Evolutionary conservation across 2,329 filamentous ascomycete species (phyloP).

Genomic region (Paraphoma chrysanthemicola): DNA sequence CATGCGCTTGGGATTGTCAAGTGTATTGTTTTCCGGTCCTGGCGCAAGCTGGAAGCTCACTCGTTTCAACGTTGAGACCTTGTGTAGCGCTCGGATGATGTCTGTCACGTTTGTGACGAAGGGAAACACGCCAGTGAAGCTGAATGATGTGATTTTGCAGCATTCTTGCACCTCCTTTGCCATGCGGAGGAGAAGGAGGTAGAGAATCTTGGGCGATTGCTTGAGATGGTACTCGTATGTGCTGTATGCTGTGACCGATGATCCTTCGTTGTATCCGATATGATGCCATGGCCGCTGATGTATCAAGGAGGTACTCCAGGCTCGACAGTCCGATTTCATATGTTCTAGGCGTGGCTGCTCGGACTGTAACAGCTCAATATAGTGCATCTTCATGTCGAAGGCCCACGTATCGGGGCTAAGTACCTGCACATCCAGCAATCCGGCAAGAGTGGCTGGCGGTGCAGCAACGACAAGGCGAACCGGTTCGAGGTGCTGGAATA

Average conservation of each 20-base stretch:
- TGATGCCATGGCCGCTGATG: slow-evolving; percentile 69
- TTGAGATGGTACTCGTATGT: slow-evolving; percentile 75
- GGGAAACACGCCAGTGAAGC: slow-evolving; percentile 73
- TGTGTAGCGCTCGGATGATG: slow-evolving; percentile 31
- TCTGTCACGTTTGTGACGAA: slow-evolving; percentile 64
- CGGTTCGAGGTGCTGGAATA: slow-evolving; percentile 40
- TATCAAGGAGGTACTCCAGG: slow-evolving; percentile 54
- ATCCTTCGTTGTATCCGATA: slow-evolving; percentile 76
- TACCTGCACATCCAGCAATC: slow-evolving; percentile 64
- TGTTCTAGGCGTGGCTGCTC: slow-evolving; percentile 14
- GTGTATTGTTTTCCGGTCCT: slow-evolving; percentile 46
- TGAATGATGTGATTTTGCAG: slow-evolving; percentile 54
- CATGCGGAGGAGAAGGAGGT: slow-evolving; percentile 51
- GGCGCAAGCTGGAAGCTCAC: slow-evolving; percentile 53
- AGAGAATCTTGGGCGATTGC: slow-evolving; percentile 67
- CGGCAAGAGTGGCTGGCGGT: slow-evolving; percentile 67
- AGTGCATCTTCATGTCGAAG: slow-evolving; percentile 69
- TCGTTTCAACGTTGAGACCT: slow-evolving; percentile 38
- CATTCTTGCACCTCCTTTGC: slow-evolving; percentile 30
- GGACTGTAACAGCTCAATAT: slow-evolving; percentile 56
- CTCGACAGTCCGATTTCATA: slow-evolving; percentile 15
- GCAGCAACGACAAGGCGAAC: slow-evolving; percentile 53
- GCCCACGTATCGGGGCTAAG: slow-evolving; percentile 67
- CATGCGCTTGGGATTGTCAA: slow-evolving; percentile 46
- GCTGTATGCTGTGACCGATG: slow-evolving; percentile 73